phyloP scores from a whole-genome alignment of 305 asterid species.

The Solanum hybrid region DNA sequence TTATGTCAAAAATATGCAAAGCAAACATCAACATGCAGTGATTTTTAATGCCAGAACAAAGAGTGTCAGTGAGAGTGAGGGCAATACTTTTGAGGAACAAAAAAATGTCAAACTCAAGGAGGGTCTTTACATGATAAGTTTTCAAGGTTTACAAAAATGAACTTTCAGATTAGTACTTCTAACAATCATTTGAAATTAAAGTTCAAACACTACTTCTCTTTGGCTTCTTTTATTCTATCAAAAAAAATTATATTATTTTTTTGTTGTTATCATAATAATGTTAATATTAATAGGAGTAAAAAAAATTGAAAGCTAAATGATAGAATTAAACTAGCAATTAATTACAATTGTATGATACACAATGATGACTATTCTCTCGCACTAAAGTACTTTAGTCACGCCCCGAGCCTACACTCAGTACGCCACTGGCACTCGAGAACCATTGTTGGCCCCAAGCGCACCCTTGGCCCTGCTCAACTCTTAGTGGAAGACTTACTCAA shows the following conservation, averaged over 20 bases:
- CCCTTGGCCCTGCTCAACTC: no score
- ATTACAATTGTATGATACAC: neutral
- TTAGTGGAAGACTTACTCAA: no score
- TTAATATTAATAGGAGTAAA: neutral
- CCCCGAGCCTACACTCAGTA: no score
- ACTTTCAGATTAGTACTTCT: neutral
- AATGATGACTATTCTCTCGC: neutral
- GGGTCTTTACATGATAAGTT: neutral
- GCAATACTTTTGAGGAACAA: neutral
- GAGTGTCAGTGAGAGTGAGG: no score
- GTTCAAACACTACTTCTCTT: neutral
- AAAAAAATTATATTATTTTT: no score
- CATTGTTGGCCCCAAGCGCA: no score
- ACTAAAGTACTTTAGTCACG: neutral
- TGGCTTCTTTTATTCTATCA: neutral
- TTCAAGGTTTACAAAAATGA: neutral
- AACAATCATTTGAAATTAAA: neutral
- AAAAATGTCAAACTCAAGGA: neutral
- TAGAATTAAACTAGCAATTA: neutral
- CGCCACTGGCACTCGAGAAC: no score
- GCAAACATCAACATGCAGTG: neutral
- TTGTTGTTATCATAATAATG: neutral
- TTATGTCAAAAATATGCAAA: no score
- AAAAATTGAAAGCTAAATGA: neutral
- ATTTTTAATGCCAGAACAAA: no score